phyloP scores from a whole-genome alignment of 2,329 filamentous ascomycete genomes.

The Emmonsia crescens region DNA sequence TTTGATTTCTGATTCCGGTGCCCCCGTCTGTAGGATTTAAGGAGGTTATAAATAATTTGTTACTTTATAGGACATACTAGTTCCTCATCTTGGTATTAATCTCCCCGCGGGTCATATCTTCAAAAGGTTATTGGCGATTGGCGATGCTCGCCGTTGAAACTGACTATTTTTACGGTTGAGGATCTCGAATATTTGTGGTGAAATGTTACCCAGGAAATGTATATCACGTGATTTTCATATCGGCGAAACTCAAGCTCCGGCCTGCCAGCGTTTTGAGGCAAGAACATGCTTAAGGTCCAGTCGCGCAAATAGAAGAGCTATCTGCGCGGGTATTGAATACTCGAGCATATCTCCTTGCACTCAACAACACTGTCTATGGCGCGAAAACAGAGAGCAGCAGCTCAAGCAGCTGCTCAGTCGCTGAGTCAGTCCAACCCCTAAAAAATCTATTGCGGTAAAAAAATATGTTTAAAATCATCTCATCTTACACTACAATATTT shows the following conservation, averaged over 20 bases:
- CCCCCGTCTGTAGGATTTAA: too few species aligned
- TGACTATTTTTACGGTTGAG: too few species aligned
- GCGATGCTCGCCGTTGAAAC: too few species aligned
- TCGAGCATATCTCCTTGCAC: neutral
- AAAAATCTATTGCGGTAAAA: neutral
- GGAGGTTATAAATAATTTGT: too few species aligned
- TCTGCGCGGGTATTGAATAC: neutral
- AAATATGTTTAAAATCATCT: neutral
- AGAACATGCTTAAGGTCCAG: neutral
- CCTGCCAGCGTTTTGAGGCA: neutral
- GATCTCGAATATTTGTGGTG: too few species aligned
- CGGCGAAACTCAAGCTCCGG: neutral
- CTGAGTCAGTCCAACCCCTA: conserved; percentile 27
- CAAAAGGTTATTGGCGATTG: too few species aligned
- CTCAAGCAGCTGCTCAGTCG: conserved; percentile 37
- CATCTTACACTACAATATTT: neutral
- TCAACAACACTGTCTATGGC: conserved; percentile 27
- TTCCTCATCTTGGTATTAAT: too few species aligned
- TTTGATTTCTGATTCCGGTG: too few species aligned
- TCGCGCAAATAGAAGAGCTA: neutral
- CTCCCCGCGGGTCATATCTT: too few species aligned
- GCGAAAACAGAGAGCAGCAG: conserved; percentile 35
- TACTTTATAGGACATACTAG: too few species aligned
- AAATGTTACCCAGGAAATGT: too few species aligned
- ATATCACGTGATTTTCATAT: neutral